A percentile compares a stretch with the other conserved stretches of the same genome.
phyloP scores from a whole-genome alignment of 352 stramenopile species.

The Globisporangium camurandrum region DNA sequence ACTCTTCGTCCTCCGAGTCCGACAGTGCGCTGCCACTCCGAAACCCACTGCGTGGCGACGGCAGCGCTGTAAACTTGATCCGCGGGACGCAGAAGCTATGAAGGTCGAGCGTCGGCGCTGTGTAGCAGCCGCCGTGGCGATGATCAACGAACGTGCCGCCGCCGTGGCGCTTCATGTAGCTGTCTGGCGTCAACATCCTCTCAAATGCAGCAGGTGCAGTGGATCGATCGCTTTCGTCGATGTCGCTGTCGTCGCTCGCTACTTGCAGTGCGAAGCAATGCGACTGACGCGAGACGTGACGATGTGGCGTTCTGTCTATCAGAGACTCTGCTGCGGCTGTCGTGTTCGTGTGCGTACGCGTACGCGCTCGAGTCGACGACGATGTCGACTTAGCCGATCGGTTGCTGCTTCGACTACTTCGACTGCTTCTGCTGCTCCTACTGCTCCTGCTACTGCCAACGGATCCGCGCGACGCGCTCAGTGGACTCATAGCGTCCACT shows the following conservation, averaged over 20 bases:
- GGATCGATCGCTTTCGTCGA: slow-evolving; percentile 4
- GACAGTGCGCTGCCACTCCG: slow-evolving; percentile 14
- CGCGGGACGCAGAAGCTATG: slow-evolving; percentile 73
- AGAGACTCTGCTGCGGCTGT: neutral
- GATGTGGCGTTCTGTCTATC: too few relatives aligned
- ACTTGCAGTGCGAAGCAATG: neutral
- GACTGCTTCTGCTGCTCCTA: neutral
- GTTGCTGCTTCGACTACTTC: neutral
- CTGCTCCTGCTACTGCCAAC: neutral
- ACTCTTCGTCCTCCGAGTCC: slow-evolving; percentile 71
- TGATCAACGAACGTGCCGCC: slow-evolving; percentile 40
- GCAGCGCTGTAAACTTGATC: slow-evolving; percentile 52
- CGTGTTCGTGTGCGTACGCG: neutral
- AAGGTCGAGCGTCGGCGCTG: slow-evolving; percentile 33
- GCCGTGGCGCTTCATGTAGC: slow-evolving; percentile 37
- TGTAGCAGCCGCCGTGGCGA: slow-evolving; percentile 44
- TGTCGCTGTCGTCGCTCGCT: slow-evolving; percentile 6
- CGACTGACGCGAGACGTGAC: neutral
- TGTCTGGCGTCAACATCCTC: slow-evolving; percentile 32
- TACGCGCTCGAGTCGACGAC: neutral
- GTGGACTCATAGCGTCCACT: neutral
- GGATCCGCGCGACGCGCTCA: neutral
- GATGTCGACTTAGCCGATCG: neutral
- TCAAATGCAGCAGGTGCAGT: slow-evolving; percentile 5
- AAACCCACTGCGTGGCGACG: neutral